phyloP scores from a whole-genome alignment of 164 flowering plant genomes.

The Piper betle region DNA sequence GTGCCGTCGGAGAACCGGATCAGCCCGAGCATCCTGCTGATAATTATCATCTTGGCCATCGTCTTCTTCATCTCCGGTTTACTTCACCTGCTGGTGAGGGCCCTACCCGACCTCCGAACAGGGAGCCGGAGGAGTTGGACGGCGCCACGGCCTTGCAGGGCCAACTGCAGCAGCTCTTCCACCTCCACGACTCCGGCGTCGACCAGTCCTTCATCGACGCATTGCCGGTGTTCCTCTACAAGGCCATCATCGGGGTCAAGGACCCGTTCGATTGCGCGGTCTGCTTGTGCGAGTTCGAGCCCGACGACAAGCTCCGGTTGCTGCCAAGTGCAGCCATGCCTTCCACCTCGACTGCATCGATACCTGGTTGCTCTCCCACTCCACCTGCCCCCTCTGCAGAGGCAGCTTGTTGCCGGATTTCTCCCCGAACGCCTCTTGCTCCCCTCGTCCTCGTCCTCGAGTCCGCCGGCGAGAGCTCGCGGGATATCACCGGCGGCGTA shows the following conservation, averaged over 20 bases:
- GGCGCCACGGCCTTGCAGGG: conserved; percentile 76
- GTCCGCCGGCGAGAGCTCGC: conserved; percentile 63
- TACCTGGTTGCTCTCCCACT: conserved; percentile 94
- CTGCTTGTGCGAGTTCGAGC: conserved; percentile 85
- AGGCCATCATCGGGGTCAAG: conserved; percentile 62
- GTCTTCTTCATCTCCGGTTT: conserved; percentile 81
- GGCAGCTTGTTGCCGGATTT: conserved; percentile 56
- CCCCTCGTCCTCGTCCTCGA: conserved; percentile 75
- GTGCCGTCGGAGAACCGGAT: conserved; percentile 28
- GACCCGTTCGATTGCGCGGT: conserved; percentile 96
- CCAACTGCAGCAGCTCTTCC: conserved; percentile 80
- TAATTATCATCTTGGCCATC: conserved; percentile 67
- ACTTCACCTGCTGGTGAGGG: conserved; percentile 81
- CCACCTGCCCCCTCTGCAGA: conserved; percentile 95
- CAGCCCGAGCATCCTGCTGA: conserved; percentile 68
- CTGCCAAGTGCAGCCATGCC: conserved; percentile 91
- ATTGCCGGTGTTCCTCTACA: conserved; percentile 79
- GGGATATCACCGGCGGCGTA: conserved; percentile 48
- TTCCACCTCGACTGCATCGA: conserved; percentile 92
- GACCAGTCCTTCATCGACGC: conserved; percentile 89
- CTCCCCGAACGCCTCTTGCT: conserved; percentile 22
- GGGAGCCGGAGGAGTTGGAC: conserved; percentile 49
- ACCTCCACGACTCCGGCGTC: conserved; percentile 87
- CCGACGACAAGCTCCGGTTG: conserved; percentile 76
- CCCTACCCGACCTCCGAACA: conserved; percentile 35